These are phyloP conservation scores for Nidularia pulvinata DNA, from an alignment of 768 basidiomycete genomes.

Conservation along the genomic window DNA sequence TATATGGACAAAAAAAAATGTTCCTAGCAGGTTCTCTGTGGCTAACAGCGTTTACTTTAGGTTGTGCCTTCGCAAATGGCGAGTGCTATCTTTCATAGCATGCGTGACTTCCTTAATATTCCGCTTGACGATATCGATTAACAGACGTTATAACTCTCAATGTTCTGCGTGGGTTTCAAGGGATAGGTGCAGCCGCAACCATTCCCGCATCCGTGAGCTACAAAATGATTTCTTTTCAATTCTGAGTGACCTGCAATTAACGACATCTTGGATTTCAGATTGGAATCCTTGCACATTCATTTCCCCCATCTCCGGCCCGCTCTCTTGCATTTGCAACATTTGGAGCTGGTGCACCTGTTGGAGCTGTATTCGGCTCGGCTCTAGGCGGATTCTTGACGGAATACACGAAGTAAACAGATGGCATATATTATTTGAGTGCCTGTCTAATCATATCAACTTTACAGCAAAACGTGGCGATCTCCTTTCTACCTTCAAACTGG, in stretches of 20 bases:
- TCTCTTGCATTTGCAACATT: not conserved
- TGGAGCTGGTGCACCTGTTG: not conserved
- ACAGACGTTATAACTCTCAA: not conserved
- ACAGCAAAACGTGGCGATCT: slow-evolving; percentile 66
- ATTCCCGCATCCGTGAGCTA: not conserved
- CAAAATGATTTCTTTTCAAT: not conserved
- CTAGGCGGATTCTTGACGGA: not conserved
- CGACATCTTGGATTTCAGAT: slow-evolving; percentile 5
- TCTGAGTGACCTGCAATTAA: not conserved
- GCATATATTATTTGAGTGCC: not conserved
- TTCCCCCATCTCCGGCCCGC: not conserved
- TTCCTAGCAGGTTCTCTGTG: too few species aligned
- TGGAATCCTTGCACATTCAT: not conserved
- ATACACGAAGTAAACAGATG: not conserved
- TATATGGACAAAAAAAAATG: too few species aligned
- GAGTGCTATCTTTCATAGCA: too few species aligned
- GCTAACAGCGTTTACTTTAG: too few species aligned
- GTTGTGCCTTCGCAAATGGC: too few species aligned
- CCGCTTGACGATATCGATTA: too few species aligned
- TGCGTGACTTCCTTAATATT: too few species aligned
- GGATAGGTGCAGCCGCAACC: not conserved
- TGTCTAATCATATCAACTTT: not conserved
- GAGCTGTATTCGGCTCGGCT: not conserved
- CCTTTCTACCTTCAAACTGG: slow-evolving; percentile 58
- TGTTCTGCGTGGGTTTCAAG: not conserved